Percentiles rank a stretch among this genome's conserved stretches.
Conservation (phyloP, 306 rosid genomes). For the Prunus campanulata region DNA sequence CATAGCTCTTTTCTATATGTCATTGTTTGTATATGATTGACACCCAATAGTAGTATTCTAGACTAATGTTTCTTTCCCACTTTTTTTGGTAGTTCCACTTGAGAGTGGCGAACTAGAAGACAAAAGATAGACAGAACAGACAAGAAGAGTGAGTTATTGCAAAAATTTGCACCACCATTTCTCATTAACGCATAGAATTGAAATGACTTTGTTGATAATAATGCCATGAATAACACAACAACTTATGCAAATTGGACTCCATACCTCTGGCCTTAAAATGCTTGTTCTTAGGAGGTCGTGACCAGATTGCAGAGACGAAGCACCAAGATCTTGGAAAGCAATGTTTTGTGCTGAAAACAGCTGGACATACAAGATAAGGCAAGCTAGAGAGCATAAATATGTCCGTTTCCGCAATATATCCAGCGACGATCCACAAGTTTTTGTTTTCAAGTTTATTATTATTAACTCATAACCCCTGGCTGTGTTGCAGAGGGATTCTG, state of each 20-base stretch:
- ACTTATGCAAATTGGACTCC: constrained; percentile 1
- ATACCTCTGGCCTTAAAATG: constrained; percentile 84
- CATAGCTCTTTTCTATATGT: background rate
- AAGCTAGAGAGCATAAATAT: too few species aligned
- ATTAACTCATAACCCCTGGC: too few species aligned
- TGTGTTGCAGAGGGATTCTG: too few species aligned
- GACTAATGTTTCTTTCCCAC: background rate
- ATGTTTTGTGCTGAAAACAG: too few species aligned
- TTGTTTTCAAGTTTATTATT: too few species aligned
- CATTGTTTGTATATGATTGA: background rate
- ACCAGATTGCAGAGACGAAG: constrained; percentile 74
- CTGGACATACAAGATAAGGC: too few species aligned
- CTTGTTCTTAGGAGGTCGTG: constrained; percentile 77
- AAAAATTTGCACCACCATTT: background rate
- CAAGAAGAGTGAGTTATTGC: background rate
- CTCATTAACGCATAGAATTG: background rate
- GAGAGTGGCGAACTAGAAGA: background rate
- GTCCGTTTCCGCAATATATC: too few species aligned
- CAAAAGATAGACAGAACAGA: background rate
- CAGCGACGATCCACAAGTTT: too few species aligned
- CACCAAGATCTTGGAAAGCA: constrained; percentile 85
- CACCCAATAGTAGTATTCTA: background rate
- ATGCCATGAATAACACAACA: background rate
- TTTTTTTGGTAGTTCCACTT: background rate
- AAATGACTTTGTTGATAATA: background rate